A percentile compares a stretch with the other conserved stretches of the same genome.
These are phyloP conservation scores for Stachybotrys elegans DNA, from an alignment of 2,329 filamentous ascomycete species.

Conservation along the genomic window DNA sequence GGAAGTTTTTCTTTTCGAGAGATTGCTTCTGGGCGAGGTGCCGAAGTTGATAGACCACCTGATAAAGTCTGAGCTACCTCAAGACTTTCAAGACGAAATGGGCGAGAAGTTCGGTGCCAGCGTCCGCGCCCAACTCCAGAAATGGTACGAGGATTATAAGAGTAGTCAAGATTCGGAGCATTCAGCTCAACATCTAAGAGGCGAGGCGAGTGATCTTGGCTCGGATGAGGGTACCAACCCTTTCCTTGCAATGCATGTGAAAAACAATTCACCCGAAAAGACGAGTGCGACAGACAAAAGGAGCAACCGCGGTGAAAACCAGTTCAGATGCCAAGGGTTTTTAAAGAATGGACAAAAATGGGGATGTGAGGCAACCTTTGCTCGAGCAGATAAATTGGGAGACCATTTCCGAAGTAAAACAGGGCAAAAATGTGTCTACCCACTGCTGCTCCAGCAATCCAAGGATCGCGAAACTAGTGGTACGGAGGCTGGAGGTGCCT, in stretches of 20 bases:
- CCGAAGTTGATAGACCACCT: no score
- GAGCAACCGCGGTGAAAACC: not conserved
- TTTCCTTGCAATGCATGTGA: not conserved
- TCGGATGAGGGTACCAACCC: not conserved
- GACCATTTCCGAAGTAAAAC: conserved; percentile 1
- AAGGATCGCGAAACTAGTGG: not conserved
- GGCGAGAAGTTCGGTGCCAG: no score
- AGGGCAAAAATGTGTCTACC: not conserved
- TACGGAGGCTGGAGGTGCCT: not conserved
- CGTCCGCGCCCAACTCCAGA: no score
- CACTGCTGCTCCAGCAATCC: not conserved
- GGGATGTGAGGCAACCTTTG: conserved; percentile 1
- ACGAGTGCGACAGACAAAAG: not conserved
- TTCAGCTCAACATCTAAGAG: no score
- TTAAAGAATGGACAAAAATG: not conserved
- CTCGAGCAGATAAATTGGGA: not conserved
- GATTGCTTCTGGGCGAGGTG: no score
- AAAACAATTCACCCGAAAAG: not conserved
- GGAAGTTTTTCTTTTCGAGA: no score
- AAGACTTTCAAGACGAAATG: no score
- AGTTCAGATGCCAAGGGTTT: not conserved
- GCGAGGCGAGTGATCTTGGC: no score
- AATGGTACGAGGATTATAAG: no score
- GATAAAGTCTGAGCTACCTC: no score
- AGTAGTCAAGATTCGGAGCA: no score